A percentile compares a stretch with the other conserved stretches of the same genome.
Conservation (phyloP, 345 rosid genomes). For the Eucalyptus rudis region DNA sequence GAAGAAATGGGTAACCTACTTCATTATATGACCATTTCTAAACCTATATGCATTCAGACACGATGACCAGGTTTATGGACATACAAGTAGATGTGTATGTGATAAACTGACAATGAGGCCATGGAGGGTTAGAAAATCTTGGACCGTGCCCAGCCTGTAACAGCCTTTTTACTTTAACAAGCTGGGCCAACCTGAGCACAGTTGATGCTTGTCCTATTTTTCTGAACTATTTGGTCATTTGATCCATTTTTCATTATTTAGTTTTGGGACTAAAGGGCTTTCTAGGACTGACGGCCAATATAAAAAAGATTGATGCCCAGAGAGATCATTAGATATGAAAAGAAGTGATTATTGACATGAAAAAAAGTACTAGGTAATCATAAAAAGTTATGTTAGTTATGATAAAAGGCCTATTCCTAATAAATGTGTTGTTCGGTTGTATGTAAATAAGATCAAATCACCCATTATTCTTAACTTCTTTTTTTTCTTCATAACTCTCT, state of each 20-base stretch:
- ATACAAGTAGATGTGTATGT: not conserved
- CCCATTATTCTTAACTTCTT: not conserved
- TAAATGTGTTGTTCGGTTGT: not conserved
- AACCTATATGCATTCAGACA: not conserved
- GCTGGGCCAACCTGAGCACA: accelerated
- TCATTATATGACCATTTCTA: not conserved
- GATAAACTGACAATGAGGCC: not conserved
- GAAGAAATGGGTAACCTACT: not conserved
- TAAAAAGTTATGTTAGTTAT: not conserved
- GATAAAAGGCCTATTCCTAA: not conserved
- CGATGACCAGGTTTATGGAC: not conserved
- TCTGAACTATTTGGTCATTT: too few relatives aligned
- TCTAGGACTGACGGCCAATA: too few relatives aligned
- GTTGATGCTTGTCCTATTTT: not conserved
- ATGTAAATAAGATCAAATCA: not conserved
- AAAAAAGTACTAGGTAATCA: not conserved
- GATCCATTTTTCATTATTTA: too few relatives aligned
- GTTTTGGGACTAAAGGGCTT: too few relatives aligned
- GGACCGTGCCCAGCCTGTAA: not conserved
- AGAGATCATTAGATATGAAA: not conserved
- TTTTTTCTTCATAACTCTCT: not conserved
- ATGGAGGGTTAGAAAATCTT: not conserved
- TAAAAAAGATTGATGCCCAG: too few relatives aligned
- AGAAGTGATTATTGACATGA: too few relatives aligned
- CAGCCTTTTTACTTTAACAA: not conserved